A percentile compares a stretch with the other conserved stretches of the same genome.
Evolutionary conservation across 257 asterid genomes (phyloP).

Genomic region (Jacaranda mimosifolia): DNA sequence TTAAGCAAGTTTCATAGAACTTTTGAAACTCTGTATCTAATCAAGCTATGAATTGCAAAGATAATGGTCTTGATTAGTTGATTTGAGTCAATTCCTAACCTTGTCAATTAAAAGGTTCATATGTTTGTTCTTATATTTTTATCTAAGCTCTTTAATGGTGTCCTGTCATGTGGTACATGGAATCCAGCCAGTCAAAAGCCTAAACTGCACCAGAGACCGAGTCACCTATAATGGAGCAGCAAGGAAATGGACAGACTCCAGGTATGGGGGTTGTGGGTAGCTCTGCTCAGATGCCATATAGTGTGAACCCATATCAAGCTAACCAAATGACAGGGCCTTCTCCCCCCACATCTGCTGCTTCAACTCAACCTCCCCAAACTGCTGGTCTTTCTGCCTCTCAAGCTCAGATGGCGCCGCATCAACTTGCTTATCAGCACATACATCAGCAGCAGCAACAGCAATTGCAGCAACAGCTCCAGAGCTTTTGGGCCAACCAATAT

Average conservation of each 20-base stretch:
- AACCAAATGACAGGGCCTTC: constrained; percentile 71
- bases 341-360: constrained; percentile 65
- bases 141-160: not conserved
- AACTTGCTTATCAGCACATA: constrained; percentile 94
- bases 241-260: constrained; percentile 87
- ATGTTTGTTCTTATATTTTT: not conserved
- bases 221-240: constrained; percentile 75
- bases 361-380: constrained; percentile 78
- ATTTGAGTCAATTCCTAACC: not conserved
- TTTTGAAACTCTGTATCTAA: not conserved
- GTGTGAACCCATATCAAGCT: constrained; percentile 71
- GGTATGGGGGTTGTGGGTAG: constrained; percentile 66
- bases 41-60: not conserved
- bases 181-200: constrained; percentile 30
- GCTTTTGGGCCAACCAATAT: constrained; percentile 80
- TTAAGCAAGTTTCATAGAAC: not conserved
- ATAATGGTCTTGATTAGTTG: not conserved
- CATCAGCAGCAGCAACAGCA: constrained; percentile 96
- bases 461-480: constrained; percentile 84
- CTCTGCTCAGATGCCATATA: constrained; percentile 74
- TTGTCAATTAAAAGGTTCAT: not conserved
- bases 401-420: constrained; percentile 89
- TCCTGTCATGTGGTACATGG: not conserved
- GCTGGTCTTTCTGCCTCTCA: constrained; percentile 74
- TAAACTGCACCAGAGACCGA: constrained; percentile 28